Percentiles rank a stretch among this genome's conserved stretches.
These are phyloP conservation scores for Plasmopara halstedii DNA, from an alignment of 352 stramenopile genomes.

Conservation along the genomic window DNA sequence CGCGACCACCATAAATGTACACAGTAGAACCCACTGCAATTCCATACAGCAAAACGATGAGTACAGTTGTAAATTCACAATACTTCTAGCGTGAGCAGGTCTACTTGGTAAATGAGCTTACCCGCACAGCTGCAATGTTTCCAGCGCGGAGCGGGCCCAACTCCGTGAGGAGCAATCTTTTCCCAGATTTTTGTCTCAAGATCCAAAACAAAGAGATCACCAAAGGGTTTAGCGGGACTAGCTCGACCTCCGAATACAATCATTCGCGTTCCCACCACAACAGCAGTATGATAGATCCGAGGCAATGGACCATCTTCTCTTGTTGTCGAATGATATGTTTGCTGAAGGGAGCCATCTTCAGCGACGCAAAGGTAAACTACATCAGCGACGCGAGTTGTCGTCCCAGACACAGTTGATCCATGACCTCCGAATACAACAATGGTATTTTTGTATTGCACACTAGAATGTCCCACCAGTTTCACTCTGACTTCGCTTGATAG, in stretches of 20 bases:
- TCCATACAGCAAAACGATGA: neutral
- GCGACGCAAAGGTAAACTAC: conserved; percentile 27
- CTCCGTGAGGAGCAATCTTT: conserved; percentile 17
- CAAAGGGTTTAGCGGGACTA: conserved; percentile 56
- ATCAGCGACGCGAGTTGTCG: conserved; percentile 48
- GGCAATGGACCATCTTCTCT: conserved; percentile 23
- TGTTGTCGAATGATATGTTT: conserved; percentile 15
- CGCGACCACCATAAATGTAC: conserved; percentile 65
- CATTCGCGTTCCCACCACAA: conserved; percentile 46
- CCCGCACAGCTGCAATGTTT: conserved; percentile 61
- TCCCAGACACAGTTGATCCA: conserved; percentile 42
- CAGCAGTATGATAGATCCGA: conserved; percentile 72
- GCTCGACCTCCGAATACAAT: conserved; percentile 75
- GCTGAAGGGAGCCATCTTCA: conserved; percentile 21
- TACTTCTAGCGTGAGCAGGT: neutral
- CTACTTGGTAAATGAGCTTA: conserved; percentile 13
- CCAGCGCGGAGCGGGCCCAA: conserved; percentile 47
- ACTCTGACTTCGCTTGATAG: conserved; percentile 19
- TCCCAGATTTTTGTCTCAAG: conserved; percentile 40
- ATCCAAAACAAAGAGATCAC: conserved; percentile 56
- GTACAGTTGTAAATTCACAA: neutral
- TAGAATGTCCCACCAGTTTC: conserved; percentile 59
- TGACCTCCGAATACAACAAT: conserved; percentile 73
- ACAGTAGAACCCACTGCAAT: conserved; percentile 52
- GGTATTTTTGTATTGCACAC: conserved; percentile 29